Evolutionary conservation across 495 filamentous ascomycete genomes (phyloP), one percentile per base, ranked within the genome.

Genomic region (Massariosphaeria phaeospora): DNA sequence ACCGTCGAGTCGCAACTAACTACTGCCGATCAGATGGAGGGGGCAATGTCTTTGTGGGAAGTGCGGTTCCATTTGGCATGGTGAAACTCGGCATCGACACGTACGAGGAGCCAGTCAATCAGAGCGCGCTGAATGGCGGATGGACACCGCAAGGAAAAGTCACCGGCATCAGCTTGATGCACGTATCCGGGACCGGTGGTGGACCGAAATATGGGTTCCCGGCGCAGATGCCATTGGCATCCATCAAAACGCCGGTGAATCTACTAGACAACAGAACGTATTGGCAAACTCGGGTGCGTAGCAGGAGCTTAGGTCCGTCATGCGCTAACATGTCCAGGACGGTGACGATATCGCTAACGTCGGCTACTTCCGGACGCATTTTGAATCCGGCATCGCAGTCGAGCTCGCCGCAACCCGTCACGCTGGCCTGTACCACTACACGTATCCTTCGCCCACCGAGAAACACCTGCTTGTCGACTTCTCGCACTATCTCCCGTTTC

Each of bases 261-360:
- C 17, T 71, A 11, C 51, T 69, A 21, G 67, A 71, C 44, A 70
- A 70, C 47, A 31, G 35, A 3, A 70, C 68, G 3, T 69, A 69
- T 47, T 69, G 65, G 65, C 66, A 68, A 54, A 44, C 18, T 1
- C 17, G 48, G 35, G 58, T 61, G 25, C 1, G 57, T 49, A 13
- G 11, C 7, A 25, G 3, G 3, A 33, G 15, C 8, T 20, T 41
- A 26, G 35, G n/a, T 44, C 15, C 3, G 3, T 23, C 69, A 76
- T 9, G 54, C 66, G 11, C 67, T 65, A 6, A 62, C 71, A 0
- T 83, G 85, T 59, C 52, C 70, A 43, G 74, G 50, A 63, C 31
- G 67, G 61, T 4, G 29, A 66, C 12, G 69, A 71, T 50, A 29
- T 42, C 3, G 69, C 69, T 2, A 55, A 26, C 2, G 67, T 71